These are phyloP conservation scores for Actinomortierella ambigua DNA, from an alignment of 371 early-diverging fungal species.

Conservation along the genomic window DNA sequence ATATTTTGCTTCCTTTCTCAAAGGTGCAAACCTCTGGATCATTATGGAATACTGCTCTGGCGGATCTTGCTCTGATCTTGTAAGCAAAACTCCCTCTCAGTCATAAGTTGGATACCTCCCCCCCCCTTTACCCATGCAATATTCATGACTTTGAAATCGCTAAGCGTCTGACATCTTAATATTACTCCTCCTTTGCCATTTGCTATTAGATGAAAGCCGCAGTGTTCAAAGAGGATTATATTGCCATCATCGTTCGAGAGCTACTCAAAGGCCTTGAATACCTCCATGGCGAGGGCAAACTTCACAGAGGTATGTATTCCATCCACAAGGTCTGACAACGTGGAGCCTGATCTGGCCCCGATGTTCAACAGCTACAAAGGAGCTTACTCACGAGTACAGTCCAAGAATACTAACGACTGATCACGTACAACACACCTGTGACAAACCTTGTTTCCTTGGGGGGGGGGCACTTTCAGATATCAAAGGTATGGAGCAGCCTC, in stretches of 20 bases:
- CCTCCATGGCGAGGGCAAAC: slow-evolving; percentile 90
- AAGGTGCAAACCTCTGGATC: slow-evolving; percentile 90
- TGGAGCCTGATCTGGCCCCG: no score
- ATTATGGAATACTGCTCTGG: slow-evolving; percentile 94
- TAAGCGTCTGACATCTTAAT: neutral
- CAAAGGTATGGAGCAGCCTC: slow-evolving; percentile 57
- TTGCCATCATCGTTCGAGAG: slow-evolving; percentile 93
- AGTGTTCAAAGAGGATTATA: slow-evolving; percentile 82
- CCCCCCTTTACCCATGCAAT: neutral
- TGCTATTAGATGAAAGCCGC: slow-evolving; percentile 77
- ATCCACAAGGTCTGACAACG: neutral
- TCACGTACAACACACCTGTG: no score
- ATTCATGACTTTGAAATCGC: neutral
- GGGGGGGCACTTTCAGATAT: slow-evolving; percentile 55
- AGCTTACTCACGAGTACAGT: no score
- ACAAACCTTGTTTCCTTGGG: neutral
- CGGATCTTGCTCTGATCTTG: slow-evolving; percentile 91
- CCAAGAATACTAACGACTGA: no score
- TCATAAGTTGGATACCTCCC: neutral
- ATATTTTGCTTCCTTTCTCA: slow-evolving; percentile 82
- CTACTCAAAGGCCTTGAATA: slow-evolving; percentile 92
- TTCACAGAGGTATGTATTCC: slow-evolving; percentile 82
- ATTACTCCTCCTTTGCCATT: neutral
- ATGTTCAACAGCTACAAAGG: no score
- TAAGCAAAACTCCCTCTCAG: slow-evolving; percentile 30